Base-by-base conservation (phyloP, 805 yeast genomes). In the Clavispora santaluciae region DNA sequence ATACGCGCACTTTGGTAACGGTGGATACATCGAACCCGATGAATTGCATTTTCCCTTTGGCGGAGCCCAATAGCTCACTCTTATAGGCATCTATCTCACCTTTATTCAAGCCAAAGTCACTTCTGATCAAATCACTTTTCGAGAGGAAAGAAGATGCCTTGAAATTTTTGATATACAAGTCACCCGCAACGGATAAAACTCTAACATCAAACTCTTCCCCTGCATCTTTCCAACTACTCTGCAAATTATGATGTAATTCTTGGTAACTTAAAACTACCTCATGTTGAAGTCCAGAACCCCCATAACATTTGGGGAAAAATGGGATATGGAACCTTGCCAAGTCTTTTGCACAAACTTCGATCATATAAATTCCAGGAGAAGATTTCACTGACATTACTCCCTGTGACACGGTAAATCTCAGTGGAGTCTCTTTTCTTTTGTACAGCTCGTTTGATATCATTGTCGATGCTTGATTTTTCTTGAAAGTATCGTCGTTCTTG, bases 311-410 rank as follows among this genome's bases (percentile, higher is more conserved):
- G 0, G 91, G 90, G 12, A 74, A 61, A 54, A 64, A 89, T 50
- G 84, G 89, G 24, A 79, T 56, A 48, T 70, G 81, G 5, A 76
- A 75, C 22, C 81, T 61, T 8, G 83, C 75, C 54, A 74, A 64
- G 48, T 77, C 54, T 12, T 79, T 84, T 31, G 74, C 72, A 18
- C 78, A 71, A n/a, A 83, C 60, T 55, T 89, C 97, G 33, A 90
- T 65, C 46, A 85, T 66, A 57, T 78, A 89, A 7, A 89, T 76
- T 1, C 97, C 97, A 1, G 82, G 61, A 1, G 63, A 61, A 1
- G 88, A 76, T 36, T 63, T 69, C 17, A 83, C 64, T 2, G 73
- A 26, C 6, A 55, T 53, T 5, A 48, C 59, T 3, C 57, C 62
- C 4, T 41, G 42, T 2, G 53, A 50, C 0, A 60, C 50, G 20